Evolutionary conservation across 176 grass and related monocot species (phyloP), one percentile per base, ranked within the genome.

Genomic region (Oryza australiensis): DNA sequence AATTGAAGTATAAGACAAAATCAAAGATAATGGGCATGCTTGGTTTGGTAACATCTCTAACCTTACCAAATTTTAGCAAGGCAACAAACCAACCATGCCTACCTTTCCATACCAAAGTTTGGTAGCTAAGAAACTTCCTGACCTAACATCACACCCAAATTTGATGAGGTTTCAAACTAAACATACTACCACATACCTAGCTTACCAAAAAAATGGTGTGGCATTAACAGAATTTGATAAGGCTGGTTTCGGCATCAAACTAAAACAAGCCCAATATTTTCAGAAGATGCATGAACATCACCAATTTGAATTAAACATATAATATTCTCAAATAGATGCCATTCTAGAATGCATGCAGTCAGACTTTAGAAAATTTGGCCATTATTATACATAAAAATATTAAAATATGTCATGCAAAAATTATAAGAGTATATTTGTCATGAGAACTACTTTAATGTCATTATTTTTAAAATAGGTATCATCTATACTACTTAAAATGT

Each of bases 1-100:
- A 77, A 70, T 30, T 35, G 16, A 73, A 82, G 32, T 32, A 79
- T 45, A 24, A 57, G 15, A 80, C 5, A 35, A 72, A 37, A 42
- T 20, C 33, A 41, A 0, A 23, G 9, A 60, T 24, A 60, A 60
- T 57, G 53, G 46, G 55, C n/a, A 24, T 60, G 55, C 9, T 24
- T 60, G n/a, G 55, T 60, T 24, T 60, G 55, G 2, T 60, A 24
- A 9, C 55, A 60, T 3, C 3, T 23, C 7, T 24, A 60, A n/a
- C 18, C 22, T 59, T 59, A 59, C 22, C 53, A 51, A 18, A 45
- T 45, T n/a, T n/a, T n/a, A n/a, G n/a, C n/a, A 49, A 49, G 46
- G 46, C 10, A 53, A 53, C 18, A 53, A 53, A 53, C 15, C 49
- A 53, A 53, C 18, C 16, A 37, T 37, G 5, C 35, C 35, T 37